Base-by-base conservation (phyloP, 2,329 filamentous ascomycete species). In the Colletotrichum salicis region DNA sequence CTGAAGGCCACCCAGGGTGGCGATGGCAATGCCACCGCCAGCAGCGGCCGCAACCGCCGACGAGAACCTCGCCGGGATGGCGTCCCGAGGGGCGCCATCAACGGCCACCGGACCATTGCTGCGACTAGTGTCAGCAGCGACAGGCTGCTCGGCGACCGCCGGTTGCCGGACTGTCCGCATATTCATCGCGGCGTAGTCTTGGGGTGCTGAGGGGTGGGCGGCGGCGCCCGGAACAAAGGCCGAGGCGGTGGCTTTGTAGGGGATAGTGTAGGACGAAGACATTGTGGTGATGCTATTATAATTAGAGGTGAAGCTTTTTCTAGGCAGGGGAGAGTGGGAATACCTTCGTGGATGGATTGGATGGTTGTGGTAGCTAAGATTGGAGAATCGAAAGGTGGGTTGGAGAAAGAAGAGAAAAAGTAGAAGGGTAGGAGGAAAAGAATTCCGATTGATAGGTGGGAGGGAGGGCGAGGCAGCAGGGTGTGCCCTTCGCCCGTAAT, bases 191-290 rank as follows among this genome's bases (percentile, higher is more conserved):
- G 22, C 52, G 22, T 55, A 24, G 5, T 64, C 61, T n/a, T 64
- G 33, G 35, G 61, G 51, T 6, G 61, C 31, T 2, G 51, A 22
- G 19, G 51, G 61, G 15, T 64, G 48, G 4, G 61, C 10, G 10
- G 52, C 61, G 35, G 61, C 60, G 13, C 60, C 60, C 8, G 60
- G 60, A 15, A 64, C 51, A 19, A 64, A 56, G 51, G 24, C 31
- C 1, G 51, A 29, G 33, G 33, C 33, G 13, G 33, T 58, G 48
- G 67, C 62, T 5, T 66, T 64, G 63, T 72, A 72, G 7, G 74
- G 72, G 61, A 76, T 72, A 12, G 63, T 69, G 58, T 72, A 72
- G 13, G 66, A 61, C 24, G 56, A 67, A 41, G 65, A 70, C 60
- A 63, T 63, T 29, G 11, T 29, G 45, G 12, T 22, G 4, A n/a